phyloP scores from a whole-genome alignment of 2,329 filamentous ascomycete genomes.

The Botryosphaeria dothidea region DNA sequence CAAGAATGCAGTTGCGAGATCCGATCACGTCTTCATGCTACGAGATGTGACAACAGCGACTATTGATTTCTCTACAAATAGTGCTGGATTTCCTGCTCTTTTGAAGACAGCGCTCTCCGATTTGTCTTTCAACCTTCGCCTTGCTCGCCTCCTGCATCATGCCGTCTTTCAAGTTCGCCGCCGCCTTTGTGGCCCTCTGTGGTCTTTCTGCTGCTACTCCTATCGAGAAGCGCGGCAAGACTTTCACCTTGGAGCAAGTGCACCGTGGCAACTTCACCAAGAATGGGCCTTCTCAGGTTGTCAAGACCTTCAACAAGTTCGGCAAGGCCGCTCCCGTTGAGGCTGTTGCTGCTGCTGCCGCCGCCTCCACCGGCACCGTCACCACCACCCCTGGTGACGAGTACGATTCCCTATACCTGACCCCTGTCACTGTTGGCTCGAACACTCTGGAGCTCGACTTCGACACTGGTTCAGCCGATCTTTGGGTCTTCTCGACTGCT shows the following conservation, averaged over 20 bases:
- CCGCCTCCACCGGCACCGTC: constrained; percentile 39
- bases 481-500: constrained; percentile 68
- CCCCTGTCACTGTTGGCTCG: constrained; percentile 63
- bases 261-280: constrained; percentile 31
- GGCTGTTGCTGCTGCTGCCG: constrained; percentile 34
- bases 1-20: neutral
- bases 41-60: too few relatives aligned
- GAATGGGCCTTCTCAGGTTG: constrained; percentile 40
- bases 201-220: constrained; percentile 30
- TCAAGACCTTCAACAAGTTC: constrained; percentile 44
- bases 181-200: constrained; percentile 32
- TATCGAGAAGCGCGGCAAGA: constrained; percentile 30
- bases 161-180: constrained; percentile 34
- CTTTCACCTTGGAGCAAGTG: constrained; percentile 36
- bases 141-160: constrained; percentile 24
- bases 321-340: constrained; percentile 32
- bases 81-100: neutral
- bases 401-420: constrained; percentile 41
- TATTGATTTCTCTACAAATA: neutral
- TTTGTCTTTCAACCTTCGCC: neutral
- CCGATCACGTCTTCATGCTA: too few relatives aligned
- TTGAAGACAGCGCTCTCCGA: neutral
- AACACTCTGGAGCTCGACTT: constrained; percentile 67
- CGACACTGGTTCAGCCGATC: constrained; percentile 69
- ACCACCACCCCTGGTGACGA: constrained; percentile 43